phyloP scores from a whole-genome alignment of 257 asterid species.

The Przewalskia tangutica region DNA sequence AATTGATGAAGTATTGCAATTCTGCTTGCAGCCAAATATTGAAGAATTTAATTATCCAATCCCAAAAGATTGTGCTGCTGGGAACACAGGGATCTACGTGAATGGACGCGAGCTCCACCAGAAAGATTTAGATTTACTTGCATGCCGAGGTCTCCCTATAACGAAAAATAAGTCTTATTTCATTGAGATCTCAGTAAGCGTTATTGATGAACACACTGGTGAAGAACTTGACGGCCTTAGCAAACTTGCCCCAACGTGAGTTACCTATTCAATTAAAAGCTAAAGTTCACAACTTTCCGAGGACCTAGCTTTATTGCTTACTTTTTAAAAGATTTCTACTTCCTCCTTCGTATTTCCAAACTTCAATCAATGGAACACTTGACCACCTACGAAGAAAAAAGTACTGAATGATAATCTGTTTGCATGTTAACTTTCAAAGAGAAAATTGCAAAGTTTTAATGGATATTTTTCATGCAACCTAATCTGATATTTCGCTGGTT shows the following conservation, averaged over 20 bases:
- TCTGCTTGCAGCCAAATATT: constrained; percentile 68
- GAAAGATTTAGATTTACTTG: constrained; percentile 76
- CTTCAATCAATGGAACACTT: no score
- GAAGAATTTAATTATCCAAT: constrained; percentile 72
- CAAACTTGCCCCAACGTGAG: constrained; percentile 97
- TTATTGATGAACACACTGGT: constrained; percentile 72
- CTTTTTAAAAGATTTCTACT: not conserved
- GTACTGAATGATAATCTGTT: not conserved
- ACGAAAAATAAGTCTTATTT: constrained; percentile 51
- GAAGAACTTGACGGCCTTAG: constrained; percentile 82
- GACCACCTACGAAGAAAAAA: no score
- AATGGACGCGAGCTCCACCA: constrained; percentile 90
- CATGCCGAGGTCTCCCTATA: constrained; percentile 69
- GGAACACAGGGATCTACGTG: constrained; percentile 62
- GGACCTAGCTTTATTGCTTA: no score
- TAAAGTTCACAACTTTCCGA: not conserved
- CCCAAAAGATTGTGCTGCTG: constrained; percentile 71
- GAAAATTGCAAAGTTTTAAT: not conserved
- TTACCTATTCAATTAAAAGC: constrained; percentile 2
- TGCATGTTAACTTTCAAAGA: not conserved
- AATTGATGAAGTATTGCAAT: not conserved
- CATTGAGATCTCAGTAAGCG: constrained; percentile 68
- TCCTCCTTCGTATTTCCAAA: not conserved
- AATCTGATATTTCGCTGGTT: not conserved
- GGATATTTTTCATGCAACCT: not conserved